Evolutionary conservation across 352 stramenopile species (phyloP).

Genomic region (Bremia lactucae): DNA sequence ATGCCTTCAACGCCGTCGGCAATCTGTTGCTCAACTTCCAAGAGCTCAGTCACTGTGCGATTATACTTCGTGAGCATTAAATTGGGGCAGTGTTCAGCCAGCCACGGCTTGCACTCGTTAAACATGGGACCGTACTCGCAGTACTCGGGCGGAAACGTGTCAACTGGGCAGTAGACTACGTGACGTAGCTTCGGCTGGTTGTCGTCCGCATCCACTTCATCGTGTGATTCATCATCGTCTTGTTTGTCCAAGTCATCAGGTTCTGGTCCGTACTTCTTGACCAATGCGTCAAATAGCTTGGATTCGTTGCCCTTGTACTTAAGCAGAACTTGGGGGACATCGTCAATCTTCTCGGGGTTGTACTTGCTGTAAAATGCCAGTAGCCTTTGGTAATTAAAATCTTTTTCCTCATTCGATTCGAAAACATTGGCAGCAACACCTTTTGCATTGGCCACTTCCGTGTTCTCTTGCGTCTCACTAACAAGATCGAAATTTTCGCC

Average conservation of each 20-base stretch:
- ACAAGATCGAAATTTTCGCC: slow-evolving; percentile 29
- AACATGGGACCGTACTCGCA: slow-evolving; percentile 82
- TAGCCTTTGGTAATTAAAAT: slow-evolving; percentile 57
- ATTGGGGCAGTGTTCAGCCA: slow-evolving; percentile 61
- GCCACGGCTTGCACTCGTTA: slow-evolving; percentile 75
- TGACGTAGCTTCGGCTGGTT: slow-evolving; percentile 39
- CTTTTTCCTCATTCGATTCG: slow-evolving; percentile 13
- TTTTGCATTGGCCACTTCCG: slow-evolving; percentile 16
- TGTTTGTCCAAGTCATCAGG: slow-evolving; percentile 63
- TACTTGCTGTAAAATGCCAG: slow-evolving; percentile 77
- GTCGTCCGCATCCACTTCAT: slow-evolving; percentile 29
- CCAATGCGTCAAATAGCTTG: slow-evolving; percentile 67
- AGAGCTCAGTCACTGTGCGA: slow-evolving; percentile 60
- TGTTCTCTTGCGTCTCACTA: slow-evolving; percentile 1
- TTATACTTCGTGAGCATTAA: slow-evolving; percentile 78
- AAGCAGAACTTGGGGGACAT: slow-evolving; percentile 45
- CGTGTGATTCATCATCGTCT: slow-evolving; percentile 37
- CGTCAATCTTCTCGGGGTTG: slow-evolving; percentile 68
- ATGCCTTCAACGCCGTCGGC: slow-evolving; percentile 67
- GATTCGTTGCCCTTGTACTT: slow-evolving; percentile 81
- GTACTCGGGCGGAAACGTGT: slow-evolving; percentile 76
- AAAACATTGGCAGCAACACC: slow-evolving; percentile 11
- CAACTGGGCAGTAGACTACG: slow-evolving; percentile 77
- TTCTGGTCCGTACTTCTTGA: slow-evolving; percentile 80
- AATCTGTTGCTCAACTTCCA: slow-evolving; percentile 74